These are phyloP conservation scores for Leucoagaricus sp. DNA, from an alignment of 1,284 basidiomycete species.

Conservation along the genomic window DNA sequence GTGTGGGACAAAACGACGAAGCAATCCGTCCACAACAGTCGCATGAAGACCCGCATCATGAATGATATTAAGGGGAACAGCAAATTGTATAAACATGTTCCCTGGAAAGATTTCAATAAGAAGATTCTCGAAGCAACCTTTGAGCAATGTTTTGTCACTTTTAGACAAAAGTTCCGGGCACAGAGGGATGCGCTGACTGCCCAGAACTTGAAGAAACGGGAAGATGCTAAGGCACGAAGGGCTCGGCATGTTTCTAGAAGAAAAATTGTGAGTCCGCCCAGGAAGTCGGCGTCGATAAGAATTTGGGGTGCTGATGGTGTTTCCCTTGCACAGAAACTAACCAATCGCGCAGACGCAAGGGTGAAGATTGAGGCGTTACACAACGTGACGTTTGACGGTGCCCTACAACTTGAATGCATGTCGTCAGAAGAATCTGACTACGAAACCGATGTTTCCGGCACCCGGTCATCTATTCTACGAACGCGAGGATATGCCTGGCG, in stretches of 20 bases:
- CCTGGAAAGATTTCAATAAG: conserved; percentile 64
- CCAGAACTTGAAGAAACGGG: conserved; percentile 45
- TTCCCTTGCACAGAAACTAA: conserved; percentile 55
- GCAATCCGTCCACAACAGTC: conserved; percentile 68
- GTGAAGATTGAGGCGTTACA: conserved; percentile 52
- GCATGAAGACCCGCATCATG: conserved; percentile 67
- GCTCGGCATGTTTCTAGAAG: conserved; percentile 59
- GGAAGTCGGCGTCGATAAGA: conserved; percentile 12
- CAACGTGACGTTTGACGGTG: conserved; percentile 64
- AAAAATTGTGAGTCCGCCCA: conserved; percentile 51
- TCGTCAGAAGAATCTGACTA: conserved; percentile 73
- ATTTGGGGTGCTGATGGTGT: conserved; percentile 15
- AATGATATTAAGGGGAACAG: conserved; percentile 57
- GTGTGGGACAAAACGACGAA: conserved; percentile 75
- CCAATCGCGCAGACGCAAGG: conserved; percentile 58
- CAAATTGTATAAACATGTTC: conserved; percentile 58
- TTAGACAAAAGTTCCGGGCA: conserved; percentile 63
- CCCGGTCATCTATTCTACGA: conserved; percentile 37
- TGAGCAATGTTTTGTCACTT: conserved; percentile 68
- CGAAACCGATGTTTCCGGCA: conserved; percentile 37
- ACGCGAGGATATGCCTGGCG: conserved; percentile 64
- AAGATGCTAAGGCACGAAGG: conserved; percentile 59
- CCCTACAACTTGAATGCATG: conserved; percentile 73
- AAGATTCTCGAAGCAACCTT: conserved; percentile 63
- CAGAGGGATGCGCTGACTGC: conserved; percentile 54